These are phyloP conservation scores for Russula griseocarnosa DNA, from an alignment of 768 basidiomycete species.

Conservation along the genomic window DNA sequence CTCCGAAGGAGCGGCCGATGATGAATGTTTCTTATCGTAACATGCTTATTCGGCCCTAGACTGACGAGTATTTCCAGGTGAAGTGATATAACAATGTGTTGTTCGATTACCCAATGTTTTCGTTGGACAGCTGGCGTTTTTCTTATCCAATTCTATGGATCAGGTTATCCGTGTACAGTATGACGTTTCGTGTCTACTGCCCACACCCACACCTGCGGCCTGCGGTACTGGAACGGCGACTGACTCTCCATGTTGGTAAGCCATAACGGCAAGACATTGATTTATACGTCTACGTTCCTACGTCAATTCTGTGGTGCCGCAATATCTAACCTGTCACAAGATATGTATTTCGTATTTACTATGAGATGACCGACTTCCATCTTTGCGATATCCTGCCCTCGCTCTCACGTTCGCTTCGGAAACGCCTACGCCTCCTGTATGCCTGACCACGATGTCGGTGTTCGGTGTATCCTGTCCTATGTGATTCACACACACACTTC, in stretches of 20 bases:
- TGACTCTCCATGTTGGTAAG: neutral
- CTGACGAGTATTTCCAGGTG: neutral
- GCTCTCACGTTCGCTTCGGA: neutral
- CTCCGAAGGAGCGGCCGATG: slow-evolving; percentile 1
- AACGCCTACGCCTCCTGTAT: neutral
- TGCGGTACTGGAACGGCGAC: neutral
- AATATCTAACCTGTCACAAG: neutral
- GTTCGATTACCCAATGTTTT: neutral
- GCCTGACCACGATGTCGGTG: neutral
- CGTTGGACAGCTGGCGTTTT: neutral
- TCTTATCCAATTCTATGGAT: neutral
- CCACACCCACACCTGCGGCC: too few relatives aligned
- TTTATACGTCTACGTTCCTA: neutral
- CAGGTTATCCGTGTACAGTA: neutral
- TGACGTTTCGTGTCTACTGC: neutral
- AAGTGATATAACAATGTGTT: neutral
- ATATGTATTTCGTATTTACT: neutral
- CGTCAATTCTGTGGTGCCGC: neutral
- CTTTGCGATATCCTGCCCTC: neutral
- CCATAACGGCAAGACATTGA: neutral
- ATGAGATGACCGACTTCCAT: slow-evolving; percentile 1
- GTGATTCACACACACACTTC: neutral
- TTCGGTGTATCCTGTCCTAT: neutral
- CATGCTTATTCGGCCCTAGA: neutral
- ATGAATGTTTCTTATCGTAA: neutral